Conservation (phyloP, 1,284 basidiomycete species). For the Moniliella sp. region DNA sequence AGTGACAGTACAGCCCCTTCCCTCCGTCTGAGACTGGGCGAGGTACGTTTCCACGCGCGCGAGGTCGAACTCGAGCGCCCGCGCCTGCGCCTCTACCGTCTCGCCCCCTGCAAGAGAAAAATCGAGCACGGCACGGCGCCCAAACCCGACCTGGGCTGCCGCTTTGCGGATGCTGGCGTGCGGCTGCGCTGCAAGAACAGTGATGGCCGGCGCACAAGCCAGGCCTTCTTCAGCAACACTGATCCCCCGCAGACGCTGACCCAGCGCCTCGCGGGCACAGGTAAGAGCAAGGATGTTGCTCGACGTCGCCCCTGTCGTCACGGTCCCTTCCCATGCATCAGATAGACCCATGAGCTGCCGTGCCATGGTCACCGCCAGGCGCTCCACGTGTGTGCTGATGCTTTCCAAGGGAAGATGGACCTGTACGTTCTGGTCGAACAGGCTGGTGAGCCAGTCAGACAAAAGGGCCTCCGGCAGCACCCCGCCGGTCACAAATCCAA, state of each 20-base stretch:
- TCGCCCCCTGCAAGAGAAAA: slow-evolving; percentile 13
- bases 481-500: slow-evolving; percentile 39
- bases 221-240: slow-evolving; percentile 27
- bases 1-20: slow-evolving; percentile 35
- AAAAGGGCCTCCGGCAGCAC: slow-evolving; percentile 8
- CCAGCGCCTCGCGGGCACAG: slow-evolving; percentile 13
- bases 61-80: slow-evolving; percentile 35
- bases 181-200: slow-evolving; percentile 36
- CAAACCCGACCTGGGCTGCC: slow-evolving; percentile 37
- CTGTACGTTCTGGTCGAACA: slow-evolving; percentile 34
- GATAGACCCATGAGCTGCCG: slow-evolving; percentile 36
- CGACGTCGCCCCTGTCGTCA: slow-evolving; percentile 40
- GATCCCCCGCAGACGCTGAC: slow-evolving; percentile 1
- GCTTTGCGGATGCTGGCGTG: slow-evolving; percentile 39
- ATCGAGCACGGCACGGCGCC: slow-evolving; percentile 35
- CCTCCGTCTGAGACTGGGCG: slow-evolving; percentile 11
- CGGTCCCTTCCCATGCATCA: slow-evolving; percentile 33
- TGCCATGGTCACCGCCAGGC: slow-evolving; percentile 35
- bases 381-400: slow-evolving; percentile 36
- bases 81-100: slow-evolving; percentile 6
- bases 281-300: slow-evolving; percentile 39
- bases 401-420: slow-evolving; percentile 36
- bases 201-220: slow-evolving; percentile 35
- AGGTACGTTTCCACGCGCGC: slow-evolving; percentile 29
- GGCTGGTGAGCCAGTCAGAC: slow-evolving; percentile 1